Percentiles rank a stretch among this genome's conserved stretches.
phyloP scores from a whole-genome alignment of 148 eudicot genomes.

The Selenicereus undatus region DNA sequence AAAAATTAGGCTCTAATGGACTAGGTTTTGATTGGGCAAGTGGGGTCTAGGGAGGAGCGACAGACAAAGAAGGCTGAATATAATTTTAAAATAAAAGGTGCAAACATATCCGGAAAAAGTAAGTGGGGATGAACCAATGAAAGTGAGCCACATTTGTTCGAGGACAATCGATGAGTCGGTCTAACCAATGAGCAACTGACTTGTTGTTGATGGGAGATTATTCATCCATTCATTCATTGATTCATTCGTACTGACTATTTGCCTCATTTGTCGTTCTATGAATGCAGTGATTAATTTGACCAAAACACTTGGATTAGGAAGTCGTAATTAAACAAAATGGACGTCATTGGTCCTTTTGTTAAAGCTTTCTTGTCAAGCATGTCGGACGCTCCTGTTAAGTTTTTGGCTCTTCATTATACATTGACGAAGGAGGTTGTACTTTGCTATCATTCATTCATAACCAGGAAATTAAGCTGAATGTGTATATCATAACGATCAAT shows the following conservation, averaged over 20 bases:
- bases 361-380: conserved; percentile 13
- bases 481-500: no score
- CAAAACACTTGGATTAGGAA: background rate
- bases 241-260: background rate
- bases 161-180: background rate
- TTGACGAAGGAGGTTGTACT: no score
- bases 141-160: background rate
- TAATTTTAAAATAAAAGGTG: background rate
- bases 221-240: no score
- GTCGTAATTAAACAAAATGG: background rate
- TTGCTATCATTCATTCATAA: no score
- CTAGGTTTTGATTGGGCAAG: background rate
- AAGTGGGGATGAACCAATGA: background rate
- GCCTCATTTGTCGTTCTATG: background rate
- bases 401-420: no score
- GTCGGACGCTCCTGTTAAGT: background rate
- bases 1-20: no score
- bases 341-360: conserved; percentile 2
- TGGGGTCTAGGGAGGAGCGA: background rate
- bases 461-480: no score
- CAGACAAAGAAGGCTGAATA: background rate
- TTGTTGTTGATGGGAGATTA: background rate
- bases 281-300: conserved; percentile 5
- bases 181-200: conserved; percentile 13
- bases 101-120: conserved; percentile 5